Percentiles rank a stretch among this genome's conserved stretches.
Evolutionary conservation across 352 stramenopile species (phyloP).

Genomic region (Elongisporangium prolatum): DNA sequence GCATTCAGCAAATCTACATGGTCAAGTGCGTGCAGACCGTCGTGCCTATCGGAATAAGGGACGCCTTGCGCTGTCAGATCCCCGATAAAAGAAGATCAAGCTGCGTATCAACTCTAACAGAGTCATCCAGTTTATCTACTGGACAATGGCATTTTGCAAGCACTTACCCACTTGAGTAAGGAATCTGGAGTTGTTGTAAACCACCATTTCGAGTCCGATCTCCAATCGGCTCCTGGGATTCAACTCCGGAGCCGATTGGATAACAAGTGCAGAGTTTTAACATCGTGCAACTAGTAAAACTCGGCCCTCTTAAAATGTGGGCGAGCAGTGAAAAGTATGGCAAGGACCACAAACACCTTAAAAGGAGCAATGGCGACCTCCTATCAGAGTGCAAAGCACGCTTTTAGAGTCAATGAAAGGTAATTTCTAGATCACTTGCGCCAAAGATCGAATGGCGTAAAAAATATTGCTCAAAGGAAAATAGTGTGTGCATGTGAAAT

Average conservation of each 20-base stretch:
- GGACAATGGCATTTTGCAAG: not conserved
- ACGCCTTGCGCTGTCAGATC: not conserved
- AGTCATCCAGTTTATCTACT: not conserved
- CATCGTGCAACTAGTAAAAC: not conserved
- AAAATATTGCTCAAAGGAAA: too few species aligned
- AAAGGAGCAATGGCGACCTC: too few species aligned
- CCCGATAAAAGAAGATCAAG: not conserved
- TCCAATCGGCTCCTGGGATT: not conserved
- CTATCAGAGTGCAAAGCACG: too few species aligned
- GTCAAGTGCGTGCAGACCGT: constrained; percentile 17
- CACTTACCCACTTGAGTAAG: not conserved
- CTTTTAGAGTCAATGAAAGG: too few species aligned
- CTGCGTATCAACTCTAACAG: not conserved
- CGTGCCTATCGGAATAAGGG: too few species aligned
- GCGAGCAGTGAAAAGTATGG: too few species aligned
- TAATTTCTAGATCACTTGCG: too few species aligned
- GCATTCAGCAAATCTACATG: constrained; percentile 1
- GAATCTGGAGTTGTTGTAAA: not conserved
- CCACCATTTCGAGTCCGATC: not conserved
- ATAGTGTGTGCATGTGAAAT: too few species aligned
- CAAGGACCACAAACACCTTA: too few species aligned
- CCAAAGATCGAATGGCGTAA: too few species aligned
- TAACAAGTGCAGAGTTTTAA: not conserved
- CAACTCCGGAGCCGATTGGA: not conserved
- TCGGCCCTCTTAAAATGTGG: too few species aligned